These are phyloP conservation scores for Tricholoma flavovirens DNA, from an alignment of 768 basidiomycete species.

Conservation along the genomic window DNA sequence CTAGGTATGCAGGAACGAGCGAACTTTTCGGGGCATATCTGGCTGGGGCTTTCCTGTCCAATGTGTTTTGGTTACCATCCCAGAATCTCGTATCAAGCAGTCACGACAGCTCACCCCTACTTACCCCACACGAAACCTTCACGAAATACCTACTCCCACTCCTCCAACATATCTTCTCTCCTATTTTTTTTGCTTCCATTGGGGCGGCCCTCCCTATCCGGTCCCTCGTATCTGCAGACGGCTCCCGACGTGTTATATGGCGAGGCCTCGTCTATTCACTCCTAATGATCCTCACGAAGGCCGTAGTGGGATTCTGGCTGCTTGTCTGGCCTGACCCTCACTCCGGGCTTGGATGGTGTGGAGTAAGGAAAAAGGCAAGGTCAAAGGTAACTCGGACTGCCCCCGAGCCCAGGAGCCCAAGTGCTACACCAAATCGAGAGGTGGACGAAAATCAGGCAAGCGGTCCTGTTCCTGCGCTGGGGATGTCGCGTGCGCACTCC, in stretches of 20 bases:
- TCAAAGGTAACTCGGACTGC: not conserved
- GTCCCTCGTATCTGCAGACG: conserved; percentile 35
- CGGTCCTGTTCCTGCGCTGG: not conserved
- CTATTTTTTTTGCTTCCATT: conserved; percentile 65
- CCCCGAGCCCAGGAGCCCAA: not conserved
- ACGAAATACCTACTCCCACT: conserved; percentile 30
- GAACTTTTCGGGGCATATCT: conserved; percentile 60
- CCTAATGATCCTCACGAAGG: conserved; percentile 53
- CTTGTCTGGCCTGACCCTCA: conserved; percentile 26
- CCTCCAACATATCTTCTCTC: conserved; percentile 41
- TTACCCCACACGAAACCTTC: conserved; percentile 24
- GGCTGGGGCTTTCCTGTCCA: conserved; percentile 44
- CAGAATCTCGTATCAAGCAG: not conserved
- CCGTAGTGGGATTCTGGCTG: conserved; percentile 41
- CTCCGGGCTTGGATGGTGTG: conserved; percentile 10
- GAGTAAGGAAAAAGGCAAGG: not conserved
- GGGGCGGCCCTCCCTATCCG: conserved; percentile 50
- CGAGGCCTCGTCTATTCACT: conserved; percentile 51
- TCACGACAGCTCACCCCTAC: not conserved
- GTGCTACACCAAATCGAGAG: no score
- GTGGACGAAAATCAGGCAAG: not conserved
- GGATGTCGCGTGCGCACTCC: conserved; percentile 18
- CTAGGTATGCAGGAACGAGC: conserved; percentile 51
- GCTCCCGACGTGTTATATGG: conserved; percentile 37
- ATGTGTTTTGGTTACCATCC: conserved; percentile 20